Base-by-base conservation (phyloP, 1,139 yeast genomes). In the Hanseniaspora gamundiae region DNA sequence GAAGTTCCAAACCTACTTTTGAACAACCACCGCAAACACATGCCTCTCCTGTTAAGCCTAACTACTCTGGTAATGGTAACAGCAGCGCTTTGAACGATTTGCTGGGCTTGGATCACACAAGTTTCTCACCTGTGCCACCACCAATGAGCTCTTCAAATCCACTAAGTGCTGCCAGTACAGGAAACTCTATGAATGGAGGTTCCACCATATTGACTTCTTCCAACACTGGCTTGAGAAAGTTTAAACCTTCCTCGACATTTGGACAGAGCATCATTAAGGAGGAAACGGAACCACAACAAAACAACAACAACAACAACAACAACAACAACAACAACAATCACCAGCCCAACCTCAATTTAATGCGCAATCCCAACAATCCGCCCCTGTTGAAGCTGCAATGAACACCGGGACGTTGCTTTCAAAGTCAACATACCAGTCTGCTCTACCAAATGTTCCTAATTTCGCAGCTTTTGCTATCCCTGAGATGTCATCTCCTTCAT, bases 41-140 rank as follows among this genome's bases (percentile, higher is more conserved):
- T 41, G 51, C 49, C 4, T 50, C 48, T 17, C 47, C 51, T 24
- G 27, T 40, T 45, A 57, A 47, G 48, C 47, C 46, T 48, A 47
- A 49, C 47, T 50, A 58, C 54, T 51, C 61, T 30, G 54, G 55
- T 54, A 62, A 49, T 30, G 54, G 55, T 54, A 62, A 49, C 62
- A 71, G 69, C 41, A 76, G 87, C 4, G 74, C 87, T 1, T 62
- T 82, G 59, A 82, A 74, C 58, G 94, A 84, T 52, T 67, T 78
- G 52, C 74, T 76, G 43, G 84, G 76, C 49, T 62, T 80, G 38
- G 78, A 76, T 54, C 74, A 73, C 19, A 59, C 74, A 19, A 35
- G 46, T 1, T 66, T 66, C 52, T 43, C 60, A 6, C 58, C 65
- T 16, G 48, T 59, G 10, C 59, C 65, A 39, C 55, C 55, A 13